These are phyloP conservation scores for Melastoma malabathricum DNA, from an alignment of 345 rosid genomes.

Conservation along the genomic window DNA sequence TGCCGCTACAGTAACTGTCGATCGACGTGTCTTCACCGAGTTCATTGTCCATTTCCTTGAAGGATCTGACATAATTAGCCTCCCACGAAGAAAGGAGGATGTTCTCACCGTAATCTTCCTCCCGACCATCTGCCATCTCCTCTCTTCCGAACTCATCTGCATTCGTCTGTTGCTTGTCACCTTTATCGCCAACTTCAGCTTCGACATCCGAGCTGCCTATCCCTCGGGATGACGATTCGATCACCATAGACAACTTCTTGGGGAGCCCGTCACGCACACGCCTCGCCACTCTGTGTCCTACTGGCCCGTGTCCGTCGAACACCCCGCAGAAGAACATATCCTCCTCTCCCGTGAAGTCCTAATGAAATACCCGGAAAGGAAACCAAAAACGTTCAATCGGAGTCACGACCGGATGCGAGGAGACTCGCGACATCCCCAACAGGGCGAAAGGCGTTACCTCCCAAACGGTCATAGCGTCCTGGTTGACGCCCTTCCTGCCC, in stretches of 20 bases:
- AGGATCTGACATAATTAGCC: slow-evolving; percentile 25
- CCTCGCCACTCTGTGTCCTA: slow-evolving; percentile 68
- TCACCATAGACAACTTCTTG: slow-evolving; percentile 39
- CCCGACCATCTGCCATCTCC: not conserved
- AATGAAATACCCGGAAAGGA: not conserved
- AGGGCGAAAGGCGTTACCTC: slow-evolving; percentile 37
- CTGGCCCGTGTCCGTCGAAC: slow-evolving; percentile 91
- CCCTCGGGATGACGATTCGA: slow-evolving; percentile 17
- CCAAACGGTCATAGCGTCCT: slow-evolving; percentile 88
- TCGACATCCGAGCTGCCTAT: not conserved
- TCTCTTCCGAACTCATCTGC: not conserved
- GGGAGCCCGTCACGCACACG: slow-evolving; percentile 60
- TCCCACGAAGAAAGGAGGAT: slow-evolving; percentile 23
- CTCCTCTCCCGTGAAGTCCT: slow-evolving; percentile 62
- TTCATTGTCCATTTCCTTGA: slow-evolving; percentile 59
- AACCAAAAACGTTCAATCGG: not conserved
- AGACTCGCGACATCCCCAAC: not conserved
- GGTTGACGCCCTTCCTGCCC: slow-evolving; percentile 75
- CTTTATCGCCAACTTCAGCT: not conserved
- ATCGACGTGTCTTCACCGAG: slow-evolving; percentile 38
- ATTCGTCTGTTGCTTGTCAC: not conserved
- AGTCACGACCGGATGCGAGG: not conserved
- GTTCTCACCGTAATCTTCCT: slow-evolving; percentile 2
- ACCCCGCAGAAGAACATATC: slow-evolving; percentile 65
- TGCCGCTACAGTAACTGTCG: slow-evolving; percentile 80